phyloP scores from a whole-genome alignment of 1,139 yeast genomes.

The Debaryomyces coudertii region DNA sequence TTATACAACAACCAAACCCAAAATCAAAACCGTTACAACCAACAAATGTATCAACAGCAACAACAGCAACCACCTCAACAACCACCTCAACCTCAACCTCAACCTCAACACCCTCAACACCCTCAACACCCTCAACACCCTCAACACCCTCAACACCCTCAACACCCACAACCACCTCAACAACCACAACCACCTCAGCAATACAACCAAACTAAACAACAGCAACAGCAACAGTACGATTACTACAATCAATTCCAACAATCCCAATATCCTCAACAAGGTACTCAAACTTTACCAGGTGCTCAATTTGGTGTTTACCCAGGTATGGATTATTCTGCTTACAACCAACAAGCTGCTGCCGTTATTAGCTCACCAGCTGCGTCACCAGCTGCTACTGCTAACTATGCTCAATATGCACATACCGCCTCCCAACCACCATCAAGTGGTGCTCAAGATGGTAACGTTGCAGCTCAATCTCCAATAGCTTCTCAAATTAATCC shows the following conservation, averaged over 20 bases:
- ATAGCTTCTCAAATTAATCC: slow-evolving; percentile 28
- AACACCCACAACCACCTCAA: slow-evolving; percentile 18
- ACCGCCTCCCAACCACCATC: slow-evolving; percentile 26
- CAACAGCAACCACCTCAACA: slow-evolving; percentile 12
- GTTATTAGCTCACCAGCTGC: slow-evolving; percentile 41
- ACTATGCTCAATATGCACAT: slow-evolving; percentile 31
- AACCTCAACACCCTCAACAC: slow-evolving; percentile 1
- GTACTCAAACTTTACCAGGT: slow-evolving; percentile 40
- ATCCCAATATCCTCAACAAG: slow-evolving; percentile 44
- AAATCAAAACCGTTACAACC: slow-evolving; percentile 22
- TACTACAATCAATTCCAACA: slow-evolving; percentile 44
- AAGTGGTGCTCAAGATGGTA: slow-evolving; percentile 21
- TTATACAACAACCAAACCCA: slow-evolving; percentile 25
- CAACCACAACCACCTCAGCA: slow-evolving; percentile 22
- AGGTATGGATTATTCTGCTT: slow-evolving; percentile 46
- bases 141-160: slow-evolving; percentile 16
- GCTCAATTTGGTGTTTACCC: slow-evolving; percentile 51
- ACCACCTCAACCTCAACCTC: slow-evolving; percentile 1
- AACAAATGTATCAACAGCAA: slow-evolving; percentile 23
- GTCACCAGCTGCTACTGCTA: slow-evolving; percentile 33
- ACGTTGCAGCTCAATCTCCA: slow-evolving; percentile 32
- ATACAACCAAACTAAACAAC: slow-evolving; percentile 17
- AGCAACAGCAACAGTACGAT: slow-evolving; percentile 32
- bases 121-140: slow-evolving; percentile 15
- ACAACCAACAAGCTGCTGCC: slow-evolving; percentile 39